A percentile compares a stretch with the other conserved stretches of the same genome.
These are phyloP conservation scores for Aspergillus hortae DNA, from an alignment of 2,329 filamentous ascomycete species.

Conservation along the genomic window DNA sequence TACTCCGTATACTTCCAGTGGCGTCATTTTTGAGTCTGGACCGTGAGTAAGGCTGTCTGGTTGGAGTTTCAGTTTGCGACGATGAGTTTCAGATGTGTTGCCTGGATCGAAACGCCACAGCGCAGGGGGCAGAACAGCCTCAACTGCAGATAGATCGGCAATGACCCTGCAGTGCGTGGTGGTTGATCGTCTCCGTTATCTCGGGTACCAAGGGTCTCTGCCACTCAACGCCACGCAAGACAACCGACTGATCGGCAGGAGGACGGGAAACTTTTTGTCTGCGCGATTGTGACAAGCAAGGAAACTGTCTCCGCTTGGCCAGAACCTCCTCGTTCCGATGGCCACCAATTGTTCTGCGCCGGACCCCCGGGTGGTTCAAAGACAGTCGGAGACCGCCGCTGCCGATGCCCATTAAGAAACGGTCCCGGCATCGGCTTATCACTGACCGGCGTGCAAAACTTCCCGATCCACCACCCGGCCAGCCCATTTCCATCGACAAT, in stretches of 20 bases:
- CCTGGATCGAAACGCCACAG: background rate
- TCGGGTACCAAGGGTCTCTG: background rate
- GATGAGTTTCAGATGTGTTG: too few species aligned
- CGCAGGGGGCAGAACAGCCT: background rate
- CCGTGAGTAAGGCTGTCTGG: too few species aligned
- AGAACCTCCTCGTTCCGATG: background rate
- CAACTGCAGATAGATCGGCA: background rate
- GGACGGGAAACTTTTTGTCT: background rate
- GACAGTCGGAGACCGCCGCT: background rate
- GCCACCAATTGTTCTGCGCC: too few species aligned
- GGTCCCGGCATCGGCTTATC: too few species aligned
- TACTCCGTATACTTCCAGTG: background rate
- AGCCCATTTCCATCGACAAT: too few species aligned
- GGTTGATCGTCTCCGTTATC: slow-evolving; percentile 4
- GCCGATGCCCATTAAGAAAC: background rate
- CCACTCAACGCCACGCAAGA: background rate
- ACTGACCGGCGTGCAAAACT: too few species aligned
- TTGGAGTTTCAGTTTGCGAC: too few species aligned
- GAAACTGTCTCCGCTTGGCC: background rate
- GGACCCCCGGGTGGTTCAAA: background rate
- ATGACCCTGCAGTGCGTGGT: background rate
- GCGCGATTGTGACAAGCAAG: too few species aligned
- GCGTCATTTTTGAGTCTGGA: background rate
- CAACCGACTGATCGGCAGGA: slow-evolving; percentile 1
- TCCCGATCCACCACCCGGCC: too few species aligned